A percentile compares a stretch with the other conserved stretches of the same genome.
Conservation (phyloP, 73 alveolate genomes). For the Tetrahymena thermophila region DNA sequence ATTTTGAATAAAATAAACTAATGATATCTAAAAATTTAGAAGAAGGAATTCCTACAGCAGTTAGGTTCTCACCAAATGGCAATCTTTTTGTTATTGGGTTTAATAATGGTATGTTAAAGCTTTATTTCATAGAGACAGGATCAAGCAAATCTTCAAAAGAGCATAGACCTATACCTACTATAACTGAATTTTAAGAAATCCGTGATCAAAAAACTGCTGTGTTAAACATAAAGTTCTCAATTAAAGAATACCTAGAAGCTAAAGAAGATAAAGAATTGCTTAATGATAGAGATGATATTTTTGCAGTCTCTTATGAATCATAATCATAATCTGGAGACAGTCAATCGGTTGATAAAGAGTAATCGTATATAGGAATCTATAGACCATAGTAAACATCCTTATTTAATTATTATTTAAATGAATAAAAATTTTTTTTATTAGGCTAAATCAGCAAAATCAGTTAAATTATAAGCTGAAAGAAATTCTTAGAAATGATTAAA, state of each 20-base stretch:
- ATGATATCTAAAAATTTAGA: constrained; percentile 75
- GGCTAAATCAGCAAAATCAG: neutral
- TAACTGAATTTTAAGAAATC: neutral
- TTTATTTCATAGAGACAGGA: neutral
- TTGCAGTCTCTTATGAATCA: constrained; percentile 36
- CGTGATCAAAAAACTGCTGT: constrained; percentile 26
- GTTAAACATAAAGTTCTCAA: constrained; percentile 22
- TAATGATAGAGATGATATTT: constrained; percentile 12
- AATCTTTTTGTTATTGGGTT: constrained; percentile 85
- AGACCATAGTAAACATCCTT: neutral
- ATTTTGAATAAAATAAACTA: constrained; percentile 64
- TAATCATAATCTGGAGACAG: constrained; percentile 11
- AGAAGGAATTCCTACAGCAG: constrained; percentile 64
- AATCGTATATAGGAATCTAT: neutral
- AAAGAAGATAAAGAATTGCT: neutral
- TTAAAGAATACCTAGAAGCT: neutral
- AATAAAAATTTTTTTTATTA: neutral
- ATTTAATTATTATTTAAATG: neutral
- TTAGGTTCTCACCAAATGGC: constrained; percentile 89
- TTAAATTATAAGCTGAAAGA: neutral
- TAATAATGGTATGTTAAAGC: constrained; percentile 35
- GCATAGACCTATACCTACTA: neutral
- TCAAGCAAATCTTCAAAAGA: neutral
- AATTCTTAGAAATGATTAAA: neutral
- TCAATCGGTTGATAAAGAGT: neutral